A percentile compares a stretch with the other conserved stretches of the same genome.
Conservation (phyloP, 2,329 filamentous ascomycete species). For the Hyphodiscus sp. region DNA sequence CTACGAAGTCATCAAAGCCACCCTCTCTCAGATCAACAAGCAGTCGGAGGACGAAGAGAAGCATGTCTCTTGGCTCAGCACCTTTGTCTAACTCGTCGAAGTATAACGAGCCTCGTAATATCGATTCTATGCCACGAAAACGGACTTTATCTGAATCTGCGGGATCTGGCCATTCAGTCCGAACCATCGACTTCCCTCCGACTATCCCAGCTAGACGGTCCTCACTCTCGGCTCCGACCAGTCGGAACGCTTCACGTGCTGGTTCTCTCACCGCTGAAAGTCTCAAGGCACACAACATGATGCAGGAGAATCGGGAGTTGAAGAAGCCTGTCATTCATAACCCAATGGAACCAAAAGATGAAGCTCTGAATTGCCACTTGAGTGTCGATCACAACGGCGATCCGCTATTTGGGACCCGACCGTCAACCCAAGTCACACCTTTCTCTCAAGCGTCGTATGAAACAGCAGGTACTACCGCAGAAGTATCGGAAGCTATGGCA, state of each 20-base stretch:
- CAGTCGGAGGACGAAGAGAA: constrained; percentile 48
- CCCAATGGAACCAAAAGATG: constrained; percentile 12
- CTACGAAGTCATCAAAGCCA: constrained; percentile 40
- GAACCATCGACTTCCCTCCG: constrained; percentile 56
- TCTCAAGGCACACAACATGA: constrained; percentile 46
- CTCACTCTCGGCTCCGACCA: constrained; percentile 57
- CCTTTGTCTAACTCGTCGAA: constrained; percentile 37
- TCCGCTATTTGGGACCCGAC: constrained; percentile 44
- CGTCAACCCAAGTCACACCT: constrained; percentile 52
- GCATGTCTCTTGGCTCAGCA: constrained; percentile 45
- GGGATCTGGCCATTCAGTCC: constrained; percentile 27
- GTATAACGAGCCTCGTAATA: constrained; percentile 38
- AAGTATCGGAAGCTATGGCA: constrained; percentile 56
- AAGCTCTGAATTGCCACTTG: constrained; percentile 10
- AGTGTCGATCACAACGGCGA: constrained; percentile 47
- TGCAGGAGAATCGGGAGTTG: constrained; percentile 17
- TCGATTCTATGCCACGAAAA: constrained; percentile 33
- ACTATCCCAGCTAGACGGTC: constrained; percentile 50
- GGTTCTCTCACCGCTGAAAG: constrained; percentile 54
- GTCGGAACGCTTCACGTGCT: constrained; percentile 47
- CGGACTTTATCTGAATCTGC: constrained; percentile 28
- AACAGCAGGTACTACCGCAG: constrained; percentile 49
- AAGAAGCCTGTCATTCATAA: constrained; percentile 1
- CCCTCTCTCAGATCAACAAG: constrained; percentile 58
- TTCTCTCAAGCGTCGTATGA: constrained; percentile 57